Evolutionary conservation across 371 early-diverging fungal genomes (phyloP).

Genomic region (Parasitella parasitica): DNA sequence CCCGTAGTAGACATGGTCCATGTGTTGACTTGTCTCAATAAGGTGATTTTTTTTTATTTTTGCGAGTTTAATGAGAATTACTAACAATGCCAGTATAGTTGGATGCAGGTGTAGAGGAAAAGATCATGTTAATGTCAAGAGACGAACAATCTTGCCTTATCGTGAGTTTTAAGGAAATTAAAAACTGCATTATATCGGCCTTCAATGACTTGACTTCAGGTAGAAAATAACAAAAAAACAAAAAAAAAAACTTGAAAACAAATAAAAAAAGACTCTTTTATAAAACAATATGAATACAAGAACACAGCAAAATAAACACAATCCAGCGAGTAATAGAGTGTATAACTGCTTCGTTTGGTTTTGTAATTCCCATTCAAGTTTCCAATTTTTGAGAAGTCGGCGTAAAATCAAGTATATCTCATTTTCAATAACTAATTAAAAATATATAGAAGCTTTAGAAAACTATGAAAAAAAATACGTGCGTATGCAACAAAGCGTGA

Average conservation of each 20-base stretch:
- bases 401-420: too few species aligned
- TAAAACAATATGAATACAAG: background rate
- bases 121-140: slow-evolving; percentile 86
- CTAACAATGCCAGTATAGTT: too few species aligned
- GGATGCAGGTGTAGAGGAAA: slow-evolving; percentile 87
- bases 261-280: slow-evolving; percentile 3
- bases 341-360: too few species aligned
- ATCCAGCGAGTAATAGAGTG: too few species aligned
- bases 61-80: too few species aligned
- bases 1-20: slow-evolving; percentile 93
- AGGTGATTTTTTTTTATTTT: slow-evolving; percentile 53
- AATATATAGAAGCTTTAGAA: too few species aligned
- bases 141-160: slow-evolving; percentile 92
- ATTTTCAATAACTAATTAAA: too few species aligned
- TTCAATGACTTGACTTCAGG: slow-evolving; percentile 65
- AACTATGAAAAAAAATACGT: too few species aligned
- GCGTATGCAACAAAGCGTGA: too few species aligned
- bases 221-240: slow-evolving; percentile 28
- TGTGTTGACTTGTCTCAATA: slow-evolving; percentile 90
- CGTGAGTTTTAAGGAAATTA: slow-evolving; percentile 85
- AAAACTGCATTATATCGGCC: slow-evolving; percentile 78
- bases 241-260: slow-evolving; percentile 13
- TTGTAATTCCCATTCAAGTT: too few species aligned
- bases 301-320: too few species aligned
- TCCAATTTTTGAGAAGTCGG: too few species aligned